Evolutionary conservation across 2,329 filamentous ascomycete species (phyloP).

Genomic region (Exophiala calicioides): DNA sequence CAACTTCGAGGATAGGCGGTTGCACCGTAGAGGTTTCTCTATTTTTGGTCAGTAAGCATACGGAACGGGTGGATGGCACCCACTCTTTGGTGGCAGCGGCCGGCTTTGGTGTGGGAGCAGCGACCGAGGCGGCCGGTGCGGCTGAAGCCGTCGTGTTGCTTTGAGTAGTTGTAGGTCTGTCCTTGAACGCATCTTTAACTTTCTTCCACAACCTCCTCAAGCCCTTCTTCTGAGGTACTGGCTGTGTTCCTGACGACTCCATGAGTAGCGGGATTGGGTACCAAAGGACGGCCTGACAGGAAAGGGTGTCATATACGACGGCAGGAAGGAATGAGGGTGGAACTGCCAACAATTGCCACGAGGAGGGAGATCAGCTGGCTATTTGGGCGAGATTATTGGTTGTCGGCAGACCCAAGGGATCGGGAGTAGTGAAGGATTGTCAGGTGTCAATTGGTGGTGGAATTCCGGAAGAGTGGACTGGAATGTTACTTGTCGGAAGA

Average conservation of each 20-base stretch:
- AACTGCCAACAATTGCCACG: slow-evolving; percentile 1
- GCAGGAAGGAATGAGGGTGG: slow-evolving; percentile 9
- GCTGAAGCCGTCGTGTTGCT: slow-evolving; percentile 1
- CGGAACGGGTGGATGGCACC: background rate
- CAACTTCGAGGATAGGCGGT: slow-evolving; percentile 16
- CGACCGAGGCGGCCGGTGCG: background rate
- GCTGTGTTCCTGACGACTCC: slow-evolving; percentile 11
- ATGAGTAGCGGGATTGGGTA: slow-evolving; percentile 19
- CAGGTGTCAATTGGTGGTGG: slow-evolving; percentile 25
- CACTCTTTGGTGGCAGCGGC: background rate
- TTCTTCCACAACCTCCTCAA: slow-evolving; percentile 28
- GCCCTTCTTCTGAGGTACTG: slow-evolving; percentile 25
- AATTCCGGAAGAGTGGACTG: slow-evolving; percentile 24
- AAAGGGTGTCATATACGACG: slow-evolving; percentile 12
- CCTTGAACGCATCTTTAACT: slow-evolving; percentile 21
- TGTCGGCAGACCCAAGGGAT: slow-evolving; percentile 17
- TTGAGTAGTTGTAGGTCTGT: slow-evolving; percentile 8
- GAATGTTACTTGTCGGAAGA: slow-evolving; percentile 25
- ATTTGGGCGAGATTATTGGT: slow-evolving; percentile 16
- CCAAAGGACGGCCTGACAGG: slow-evolving; percentile 8
- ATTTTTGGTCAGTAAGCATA: background rate
- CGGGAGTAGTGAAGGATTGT: slow-evolving; percentile 18
- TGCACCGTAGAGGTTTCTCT: slow-evolving; percentile 2
- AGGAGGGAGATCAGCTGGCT: slow-evolving; percentile 11
- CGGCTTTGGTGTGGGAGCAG: background rate